Conservation (phyloP, 2,329 filamentous ascomycete genomes). For the Knufia petricola region DNA sequence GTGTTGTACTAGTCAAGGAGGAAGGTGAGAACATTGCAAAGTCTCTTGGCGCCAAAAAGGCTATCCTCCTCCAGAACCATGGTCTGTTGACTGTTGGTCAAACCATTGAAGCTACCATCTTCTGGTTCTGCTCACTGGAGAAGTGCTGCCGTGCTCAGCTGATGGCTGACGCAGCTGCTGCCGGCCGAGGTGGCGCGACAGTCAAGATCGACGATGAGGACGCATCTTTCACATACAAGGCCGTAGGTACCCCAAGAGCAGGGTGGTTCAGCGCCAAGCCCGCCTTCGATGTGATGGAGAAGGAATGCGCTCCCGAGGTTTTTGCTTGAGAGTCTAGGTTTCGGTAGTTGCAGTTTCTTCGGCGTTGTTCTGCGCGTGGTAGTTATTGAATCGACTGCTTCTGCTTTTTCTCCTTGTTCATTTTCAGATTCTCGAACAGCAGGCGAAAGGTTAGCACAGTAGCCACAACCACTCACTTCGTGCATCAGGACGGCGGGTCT, state of each 20-base stretch:
- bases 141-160: constrained; percentile 47
- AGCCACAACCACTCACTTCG: too few relatives aligned
- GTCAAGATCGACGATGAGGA: constrained; percentile 59
- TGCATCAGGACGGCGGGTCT: too few relatives aligned
- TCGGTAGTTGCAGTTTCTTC: too few relatives aligned
- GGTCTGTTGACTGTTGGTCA: constrained; percentile 37
- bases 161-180: constrained; percentile 43
- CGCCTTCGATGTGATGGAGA: constrained; percentile 59
- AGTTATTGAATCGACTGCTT: neutral
- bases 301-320: constrained; percentile 39
- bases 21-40: constrained; percentile 45
- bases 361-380: neutral
- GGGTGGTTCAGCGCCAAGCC: constrained; percentile 65
- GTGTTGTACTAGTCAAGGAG: constrained; percentile 43
- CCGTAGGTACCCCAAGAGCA: constrained; percentile 49
- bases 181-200: constrained; percentile 52
- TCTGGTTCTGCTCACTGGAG: constrained; percentile 46
- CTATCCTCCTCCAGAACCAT: constrained; percentile 43
- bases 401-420: neutral
- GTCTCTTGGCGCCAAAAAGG: constrained; percentile 43
- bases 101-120: constrained; percentile 43
- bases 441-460: neutral
- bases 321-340: neutral
- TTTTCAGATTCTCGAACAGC: neutral
- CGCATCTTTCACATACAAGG: constrained; percentile 57